Percentiles rank a stretch among this genome's conserved stretches.
These are phyloP conservation scores for Nadsonia commutata DNA, from an alignment of 1,139 yeast species.

Conservation along the genomic window DNA sequence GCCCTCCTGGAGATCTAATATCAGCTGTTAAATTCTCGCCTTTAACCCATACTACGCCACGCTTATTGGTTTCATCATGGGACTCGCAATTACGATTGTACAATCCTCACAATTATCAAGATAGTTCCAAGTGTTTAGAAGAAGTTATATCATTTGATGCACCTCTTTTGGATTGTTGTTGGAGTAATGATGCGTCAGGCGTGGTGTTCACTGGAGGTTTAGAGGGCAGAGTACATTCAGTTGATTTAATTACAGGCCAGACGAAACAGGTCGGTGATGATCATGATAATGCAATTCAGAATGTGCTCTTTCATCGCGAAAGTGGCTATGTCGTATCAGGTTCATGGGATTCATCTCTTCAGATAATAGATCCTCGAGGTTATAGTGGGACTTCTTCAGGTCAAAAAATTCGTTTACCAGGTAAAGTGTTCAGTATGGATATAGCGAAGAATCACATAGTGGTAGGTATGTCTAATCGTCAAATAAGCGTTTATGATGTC, in stretches of 20 bases:
- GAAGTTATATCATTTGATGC: slow-evolving; percentile 12
- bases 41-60: slow-evolving; percentile 9
- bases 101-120: slow-evolving; percentile 12
- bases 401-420: slow-evolving; percentile 22
- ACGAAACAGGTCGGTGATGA: slow-evolving; percentile 16
- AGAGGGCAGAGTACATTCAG: slow-evolving; percentile 16
- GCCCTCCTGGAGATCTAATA: slow-evolving; percentile 19
- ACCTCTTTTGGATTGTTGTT: slow-evolving; percentile 21
- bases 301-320: slow-evolving; percentile 15
- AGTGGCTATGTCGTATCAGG: slow-evolving; percentile 32
- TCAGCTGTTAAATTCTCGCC: slow-evolving; percentile 19
- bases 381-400: slow-evolving; percentile 8
- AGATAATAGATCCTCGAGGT: slow-evolving; percentile 24
- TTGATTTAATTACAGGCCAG: slow-evolving; percentile 16
- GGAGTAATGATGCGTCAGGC: slow-evolving; percentile 15
- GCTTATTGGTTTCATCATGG: slow-evolving; percentile 25
- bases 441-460: slow-evolving; percentile 32
- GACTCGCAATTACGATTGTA: slow-evolving; percentile 21
- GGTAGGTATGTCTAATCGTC: slow-evolving; percentile 41
- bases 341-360: slow-evolving; percentile 39
- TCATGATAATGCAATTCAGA: slow-evolving; percentile 23
- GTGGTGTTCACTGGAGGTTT: slow-evolving; percentile 18
- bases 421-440: slow-evolving; percentile 57
- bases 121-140: slow-evolving; percentile 8
- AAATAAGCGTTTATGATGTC: slow-evolving; percentile 45